Percentiles rank a stretch among this genome's conserved stretches.
Evolutionary conservation across 2,329 filamentous ascomycete genomes (phyloP).

Genomic region (Fragosphaeria purpurea): DNA sequence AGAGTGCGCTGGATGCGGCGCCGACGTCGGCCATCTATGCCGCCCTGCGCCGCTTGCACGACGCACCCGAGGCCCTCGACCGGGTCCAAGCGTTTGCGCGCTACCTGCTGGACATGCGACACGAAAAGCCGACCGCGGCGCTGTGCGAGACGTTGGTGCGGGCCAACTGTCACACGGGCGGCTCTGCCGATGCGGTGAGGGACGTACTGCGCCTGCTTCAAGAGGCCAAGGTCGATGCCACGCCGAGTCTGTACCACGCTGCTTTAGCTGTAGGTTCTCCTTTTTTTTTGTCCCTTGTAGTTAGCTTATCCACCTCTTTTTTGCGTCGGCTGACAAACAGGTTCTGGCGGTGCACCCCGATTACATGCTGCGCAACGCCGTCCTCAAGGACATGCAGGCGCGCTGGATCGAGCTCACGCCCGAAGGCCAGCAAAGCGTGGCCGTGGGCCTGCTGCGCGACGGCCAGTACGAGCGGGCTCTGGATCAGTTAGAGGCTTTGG

Average conservation of each 20-base stretch:
- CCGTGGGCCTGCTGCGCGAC: constrained; percentile 68
- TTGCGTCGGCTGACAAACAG: constrained; percentile 21
- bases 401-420: constrained; percentile 58
- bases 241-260: constrained; percentile 59
- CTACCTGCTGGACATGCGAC: constrained; percentile 46
- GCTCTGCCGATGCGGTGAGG: constrained; percentile 54
- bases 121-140: constrained; percentile 42
- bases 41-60: constrained; percentile 31
- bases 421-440: constrained; percentile 55
- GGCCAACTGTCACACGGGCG: constrained; percentile 56
- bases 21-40: constrained; percentile 18
- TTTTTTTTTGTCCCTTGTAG: not conserved
- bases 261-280: constrained; percentile 49
- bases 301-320: too few relatives aligned
- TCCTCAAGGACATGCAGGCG: constrained; percentile 64
- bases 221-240: constrained; percentile 47
- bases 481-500: constrained; percentile 57
- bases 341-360: constrained; percentile 77
- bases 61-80: constrained; percentile 26
- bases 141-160: constrained; percentile 69
- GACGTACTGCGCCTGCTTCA: constrained; percentile 66
- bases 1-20: constrained; percentile 5
- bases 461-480: constrained; percentile 75
- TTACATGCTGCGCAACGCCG: constrained; percentile 60
- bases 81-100: constrained; percentile 38